These are phyloP conservation scores for Entomortierella beljakovae DNA, from an alignment of 192 early-diverging fungal genomes.

Conservation along the genomic window DNA sequence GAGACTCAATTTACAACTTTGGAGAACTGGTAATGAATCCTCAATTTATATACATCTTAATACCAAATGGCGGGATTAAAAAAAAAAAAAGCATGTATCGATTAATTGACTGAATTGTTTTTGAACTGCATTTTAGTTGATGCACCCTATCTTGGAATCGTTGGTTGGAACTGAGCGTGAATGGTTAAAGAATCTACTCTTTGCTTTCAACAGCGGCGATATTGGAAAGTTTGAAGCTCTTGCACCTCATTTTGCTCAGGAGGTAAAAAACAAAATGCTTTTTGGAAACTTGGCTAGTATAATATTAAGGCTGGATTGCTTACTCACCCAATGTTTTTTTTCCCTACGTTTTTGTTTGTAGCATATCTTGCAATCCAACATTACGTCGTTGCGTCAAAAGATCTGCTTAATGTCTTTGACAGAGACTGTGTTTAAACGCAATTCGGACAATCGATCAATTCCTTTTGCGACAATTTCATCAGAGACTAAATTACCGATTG, in stretches of 20 bases:
- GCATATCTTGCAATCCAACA: conserved; percentile 82
- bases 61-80: no score
- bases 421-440: conserved; percentile 91
- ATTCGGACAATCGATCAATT: conserved; percentile 78
- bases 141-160: conserved; percentile 89
- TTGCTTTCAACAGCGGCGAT: conserved; percentile 93
- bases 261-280: conserved; percentile 5
- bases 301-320: conserved; percentile 3
- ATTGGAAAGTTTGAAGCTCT: conserved; percentile 93
- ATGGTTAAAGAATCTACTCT: conserved; percentile 89
- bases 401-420: conserved; percentile 98
- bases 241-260: conserved; percentile 54
- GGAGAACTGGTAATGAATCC: conserved; percentile 94
- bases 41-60: no score
- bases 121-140: conserved; percentile 68
- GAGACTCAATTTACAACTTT: conserved; percentile 99
- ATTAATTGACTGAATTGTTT: background rate
- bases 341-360: conserved; percentile 37
- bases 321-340: background rate
- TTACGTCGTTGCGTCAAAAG: conserved; percentile 90
- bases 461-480: conserved; percentile 85
- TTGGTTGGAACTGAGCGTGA: conserved; percentile 81
- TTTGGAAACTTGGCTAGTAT: background rate
- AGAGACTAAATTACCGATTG: conserved; percentile 79
- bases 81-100: background rate